Conservation (phyloP, 768 basidiomycete genomes). For the Tylopilus balloui region DNA sequence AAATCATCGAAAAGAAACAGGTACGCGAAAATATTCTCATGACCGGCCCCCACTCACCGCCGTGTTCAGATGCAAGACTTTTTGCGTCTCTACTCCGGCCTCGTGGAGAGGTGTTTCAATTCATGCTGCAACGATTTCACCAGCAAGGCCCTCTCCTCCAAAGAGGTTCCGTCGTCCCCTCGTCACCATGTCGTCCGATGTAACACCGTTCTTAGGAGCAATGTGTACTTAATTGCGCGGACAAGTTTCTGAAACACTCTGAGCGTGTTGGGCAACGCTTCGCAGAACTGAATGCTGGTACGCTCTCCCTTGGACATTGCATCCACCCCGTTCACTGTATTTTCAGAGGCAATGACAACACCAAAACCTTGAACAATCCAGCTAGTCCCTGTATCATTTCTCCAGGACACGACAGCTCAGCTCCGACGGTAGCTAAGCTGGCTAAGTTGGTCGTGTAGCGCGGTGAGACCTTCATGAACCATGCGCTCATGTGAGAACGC, state of each 20-base stretch:
- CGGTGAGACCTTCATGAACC: conserved; percentile 13
- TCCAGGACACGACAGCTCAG: background rate
- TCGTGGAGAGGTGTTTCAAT: conserved; percentile 95
- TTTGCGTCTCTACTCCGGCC: conserved; percentile 86
- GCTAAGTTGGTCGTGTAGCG: conserved; percentile 6
- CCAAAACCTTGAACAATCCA: conserved; percentile 26
- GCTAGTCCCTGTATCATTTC: background rate
- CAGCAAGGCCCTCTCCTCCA: conserved; percentile 85
- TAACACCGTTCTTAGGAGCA: conserved; percentile 54
- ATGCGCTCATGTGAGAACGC: conserved; percentile 12
- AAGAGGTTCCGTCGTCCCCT: conserved; percentile 59
- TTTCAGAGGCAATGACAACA: conserved; percentile 30
- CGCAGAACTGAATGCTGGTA: conserved; percentile 89
- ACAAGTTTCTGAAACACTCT: conserved; percentile 97
- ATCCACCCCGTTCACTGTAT: background rate
- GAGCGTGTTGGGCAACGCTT: conserved; percentile 90
- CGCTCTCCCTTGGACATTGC: conserved; percentile 24
- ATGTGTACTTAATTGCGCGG: conserved; percentile 90
- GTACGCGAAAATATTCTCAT: conserved; percentile 35
- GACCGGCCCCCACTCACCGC: conserved; percentile 4
- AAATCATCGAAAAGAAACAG: conserved; percentile 95
- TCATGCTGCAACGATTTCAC: conserved; percentile 96
- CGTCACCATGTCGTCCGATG: conserved; percentile 1
- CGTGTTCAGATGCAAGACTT: conserved; percentile 92
- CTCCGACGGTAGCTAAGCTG: conserved; percentile 5